Evolutionary conservation across 768 basidiomycete genomes (phyloP).

Genomic region (Paxillus rubicundulus): DNA sequence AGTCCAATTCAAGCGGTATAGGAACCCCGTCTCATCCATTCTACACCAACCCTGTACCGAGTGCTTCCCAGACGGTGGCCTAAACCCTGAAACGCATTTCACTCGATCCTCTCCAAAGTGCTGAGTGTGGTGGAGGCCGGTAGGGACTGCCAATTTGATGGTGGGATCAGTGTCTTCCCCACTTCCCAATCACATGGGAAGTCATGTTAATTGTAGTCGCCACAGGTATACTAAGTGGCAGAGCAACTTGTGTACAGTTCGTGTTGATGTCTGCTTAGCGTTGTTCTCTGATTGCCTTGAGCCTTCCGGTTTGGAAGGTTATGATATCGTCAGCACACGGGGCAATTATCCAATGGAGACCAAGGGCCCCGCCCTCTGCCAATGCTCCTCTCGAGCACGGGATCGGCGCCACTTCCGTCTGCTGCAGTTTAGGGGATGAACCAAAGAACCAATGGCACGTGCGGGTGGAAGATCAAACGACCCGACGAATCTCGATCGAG

Average conservation of each 20-base stretch:
- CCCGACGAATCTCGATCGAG: slow-evolving; percentile 33
- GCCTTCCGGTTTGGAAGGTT: slow-evolving; percentile 37
- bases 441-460: no score
- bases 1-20: no score
- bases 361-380: no score
- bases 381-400: slow-evolving; percentile 33
- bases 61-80: slow-evolving; percentile 30
- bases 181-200: slow-evolving; percentile 37
- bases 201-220: slow-evolving; percentile 27
- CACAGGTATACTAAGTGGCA: slow-evolving; percentile 26
- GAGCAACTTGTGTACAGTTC: slow-evolving; percentile 34
- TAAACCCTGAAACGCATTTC: slow-evolving; percentile 32
- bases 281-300: slow-evolving; percentile 25
- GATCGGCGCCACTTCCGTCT: slow-evolving; percentile 17
- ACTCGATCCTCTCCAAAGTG: slow-evolving; percentile 26
- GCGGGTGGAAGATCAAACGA: slow-evolving; percentile 21
- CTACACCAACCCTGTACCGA: slow-evolving; percentile 6
- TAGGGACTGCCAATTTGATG: not conserved
- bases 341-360: not conserved
- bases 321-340: slow-evolving; percentile 2
- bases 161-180: not conserved
- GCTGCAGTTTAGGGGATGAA: slow-evolving; percentile 11
- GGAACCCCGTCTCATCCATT: no score
- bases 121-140: slow-evolving; percentile 28
- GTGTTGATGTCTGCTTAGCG: slow-evolving; percentile 25